Percentiles rank a stretch among this genome's conserved stretches.
Evolutionary conservation across 2,329 filamentous ascomycete genomes (phyloP).

Genomic region (Waltergamsia citrina): DNA sequence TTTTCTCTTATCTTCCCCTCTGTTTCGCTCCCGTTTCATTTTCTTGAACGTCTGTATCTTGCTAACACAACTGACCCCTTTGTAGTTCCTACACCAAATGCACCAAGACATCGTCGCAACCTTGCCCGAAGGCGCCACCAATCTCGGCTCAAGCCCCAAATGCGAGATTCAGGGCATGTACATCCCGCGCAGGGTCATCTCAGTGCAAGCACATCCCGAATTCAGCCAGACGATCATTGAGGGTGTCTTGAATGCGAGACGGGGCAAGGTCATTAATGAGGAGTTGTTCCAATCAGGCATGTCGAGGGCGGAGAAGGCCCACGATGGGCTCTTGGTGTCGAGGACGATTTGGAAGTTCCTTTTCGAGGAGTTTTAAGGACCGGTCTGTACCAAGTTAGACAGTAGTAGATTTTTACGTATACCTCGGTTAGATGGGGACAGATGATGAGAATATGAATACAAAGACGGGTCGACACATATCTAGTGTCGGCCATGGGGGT

Average conservation of each 20-base stretch:
- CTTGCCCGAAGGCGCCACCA: slow-evolving; percentile 25
- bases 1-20: slow-evolving; percentile 15
- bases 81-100: slow-evolving; percentile 33
- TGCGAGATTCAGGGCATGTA: slow-evolving; percentile 35
- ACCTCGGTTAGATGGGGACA: no score
- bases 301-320: slow-evolving; percentile 12
- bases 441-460: no score
- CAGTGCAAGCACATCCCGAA: slow-evolving; percentile 39
- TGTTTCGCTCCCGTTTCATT: neutral
- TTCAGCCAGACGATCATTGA: slow-evolving; percentile 29
- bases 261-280: slow-evolving; percentile 9
- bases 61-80: neutral
- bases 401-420: no score
- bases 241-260: slow-evolving; percentile 19
- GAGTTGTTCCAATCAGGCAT: slow-evolving; percentile 6
- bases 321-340: slow-evolving; percentile 17
- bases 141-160: slow-evolving; percentile 27
- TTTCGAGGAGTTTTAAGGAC: slow-evolving; percentile 4
- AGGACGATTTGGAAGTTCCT: slow-evolving; percentile 16
- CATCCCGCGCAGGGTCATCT: slow-evolving; percentile 23
- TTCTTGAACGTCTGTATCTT: neutral
- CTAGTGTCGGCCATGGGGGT: no score
- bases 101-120: slow-evolving; percentile 33
- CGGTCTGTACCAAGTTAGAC: no score
- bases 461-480: no score